These are phyloP conservation scores for Blepharisma undulans DNA, from an alignment of 169 alveolate genomes.

Conservation along the genomic window DNA sequence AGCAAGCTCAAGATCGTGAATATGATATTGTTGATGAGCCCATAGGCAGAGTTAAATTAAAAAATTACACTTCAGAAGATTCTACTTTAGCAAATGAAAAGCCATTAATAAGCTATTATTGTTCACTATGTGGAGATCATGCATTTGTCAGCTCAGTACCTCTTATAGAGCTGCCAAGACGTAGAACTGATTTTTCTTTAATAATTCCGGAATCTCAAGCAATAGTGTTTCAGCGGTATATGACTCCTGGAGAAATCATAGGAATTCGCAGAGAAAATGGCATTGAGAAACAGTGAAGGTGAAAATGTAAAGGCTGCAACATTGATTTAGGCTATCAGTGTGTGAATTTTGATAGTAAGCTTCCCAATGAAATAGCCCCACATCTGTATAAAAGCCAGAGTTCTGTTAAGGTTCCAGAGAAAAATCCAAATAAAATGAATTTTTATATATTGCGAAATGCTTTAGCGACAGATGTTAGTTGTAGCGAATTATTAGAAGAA, in stretches of 20 bases:
- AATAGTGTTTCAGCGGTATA: neutral
- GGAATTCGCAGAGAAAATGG: neutral
- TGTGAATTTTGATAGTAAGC: neutral
- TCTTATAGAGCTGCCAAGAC: constrained; percentile 5
- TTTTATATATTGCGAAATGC: neutral
- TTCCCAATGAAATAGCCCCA: constrained; percentile 11
- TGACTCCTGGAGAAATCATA: neutral
- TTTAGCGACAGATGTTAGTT: neutral
- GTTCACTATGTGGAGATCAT: constrained; percentile 23
- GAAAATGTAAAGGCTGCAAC: constrained; percentile 12
- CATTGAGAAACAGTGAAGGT: constrained; percentile 18
- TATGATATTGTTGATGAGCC: constrained; percentile 38
- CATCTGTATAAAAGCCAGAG: neutral
- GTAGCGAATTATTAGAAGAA: constrained; percentile 18
- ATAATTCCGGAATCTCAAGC: neutral
- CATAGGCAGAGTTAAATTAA: constrained; percentile 24
- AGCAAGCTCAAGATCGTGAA: constrained; percentile 35
- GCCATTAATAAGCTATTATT: neutral
- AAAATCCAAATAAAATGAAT: neutral
- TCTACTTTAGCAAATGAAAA: constrained; percentile 9
- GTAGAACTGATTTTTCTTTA: constrained; percentile 8
- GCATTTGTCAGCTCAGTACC: neutral
- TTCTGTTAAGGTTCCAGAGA: neutral
- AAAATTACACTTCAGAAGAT: constrained; percentile 40
- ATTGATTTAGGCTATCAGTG: constrained; percentile 34